Percentiles rank a stretch among this genome's conserved stretches.
These are phyloP conservation scores for Tephrocybe sp. DNA, from an alignment of 768 basidiomycete genomes.

Conservation along the genomic window DNA sequence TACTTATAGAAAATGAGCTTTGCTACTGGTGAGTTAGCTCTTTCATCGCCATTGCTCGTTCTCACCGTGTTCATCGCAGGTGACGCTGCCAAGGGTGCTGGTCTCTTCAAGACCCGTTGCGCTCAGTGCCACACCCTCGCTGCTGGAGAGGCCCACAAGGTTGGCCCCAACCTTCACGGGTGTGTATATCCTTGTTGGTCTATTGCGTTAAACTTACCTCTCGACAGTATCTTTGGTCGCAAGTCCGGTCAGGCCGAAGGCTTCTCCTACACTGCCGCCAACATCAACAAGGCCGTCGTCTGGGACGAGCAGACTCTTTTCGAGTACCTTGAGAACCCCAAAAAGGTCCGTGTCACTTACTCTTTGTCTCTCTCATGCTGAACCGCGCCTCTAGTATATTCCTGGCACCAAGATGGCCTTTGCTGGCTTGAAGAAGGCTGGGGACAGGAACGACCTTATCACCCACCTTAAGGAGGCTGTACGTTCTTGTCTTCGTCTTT, in stretches of 20 bases:
- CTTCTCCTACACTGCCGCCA: constrained; percentile 92
- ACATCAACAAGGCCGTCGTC: constrained; percentile 88
- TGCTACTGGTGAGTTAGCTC: constrained; percentile 33
- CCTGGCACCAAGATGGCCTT: constrained; percentile 99
- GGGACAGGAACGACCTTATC: constrained; percentile 94
- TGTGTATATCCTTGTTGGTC: constrained; percentile 31
- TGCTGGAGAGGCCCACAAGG: constrained; percentile 76
- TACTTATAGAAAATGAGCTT: constrained; percentile 31
- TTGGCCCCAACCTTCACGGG: constrained; percentile 96
- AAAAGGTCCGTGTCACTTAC: constrained; percentile 61
- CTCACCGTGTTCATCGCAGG: constrained; percentile 39
- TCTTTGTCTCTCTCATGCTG: neutral
- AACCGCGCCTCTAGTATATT: constrained; percentile 59
- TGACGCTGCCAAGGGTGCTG: constrained; percentile 87
- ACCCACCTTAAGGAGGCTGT: constrained; percentile 78
- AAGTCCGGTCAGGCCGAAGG: constrained; percentile 83
- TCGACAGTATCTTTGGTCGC: constrained; percentile 73
- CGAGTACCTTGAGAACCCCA: constrained; percentile 95
- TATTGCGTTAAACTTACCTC: neutral
- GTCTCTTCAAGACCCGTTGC: constrained; percentile 95
- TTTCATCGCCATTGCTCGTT: constrained; percentile 45
- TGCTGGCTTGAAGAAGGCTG: constrained; percentile 97
- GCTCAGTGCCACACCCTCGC: constrained; percentile 91
- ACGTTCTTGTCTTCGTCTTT: constrained; percentile 23
- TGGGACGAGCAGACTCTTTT: constrained; percentile 92